These are phyloP conservation scores for Margaritispora aquatica DNA, from an alignment of 495 filamentous ascomycete genomes.

Conservation along the genomic window DNA sequence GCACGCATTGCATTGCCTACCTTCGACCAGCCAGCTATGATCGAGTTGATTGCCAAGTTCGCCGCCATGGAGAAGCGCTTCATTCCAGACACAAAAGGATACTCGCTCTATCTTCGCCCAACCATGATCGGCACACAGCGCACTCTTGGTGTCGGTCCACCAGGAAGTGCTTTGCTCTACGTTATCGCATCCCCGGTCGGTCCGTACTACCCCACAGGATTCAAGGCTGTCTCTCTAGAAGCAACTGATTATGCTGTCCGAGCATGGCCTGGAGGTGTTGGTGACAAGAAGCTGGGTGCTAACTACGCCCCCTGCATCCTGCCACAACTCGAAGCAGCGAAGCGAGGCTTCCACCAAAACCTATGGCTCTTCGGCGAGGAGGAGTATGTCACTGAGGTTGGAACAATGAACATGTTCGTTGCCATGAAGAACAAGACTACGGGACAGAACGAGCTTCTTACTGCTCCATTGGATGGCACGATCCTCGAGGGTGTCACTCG, in stretches of 20 bases:
- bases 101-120: conserved; percentile 89
- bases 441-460: conserved; percentile 83
- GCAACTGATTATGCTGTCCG: conserved; percentile 92
- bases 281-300: conserved; percentile 94
- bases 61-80: conserved; percentile 77
- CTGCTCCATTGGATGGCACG: conserved; percentile 92
- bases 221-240: conserved; percentile 92
- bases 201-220: conserved; percentile 95
- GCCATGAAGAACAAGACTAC: conserved; percentile 74
- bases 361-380: conserved; percentile 95
- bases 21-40: conserved; percentile 64
- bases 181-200: conserved; percentile 96
- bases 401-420: conserved; percentile 96
- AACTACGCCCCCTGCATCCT: conserved; percentile 97
- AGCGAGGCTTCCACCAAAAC: conserved; percentile 92
- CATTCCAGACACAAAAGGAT: conserved; percentile 78
- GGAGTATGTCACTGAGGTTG: conserved; percentile 91
- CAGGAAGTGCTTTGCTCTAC: conserved; percentile 84
- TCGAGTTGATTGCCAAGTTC: conserved; percentile 73
- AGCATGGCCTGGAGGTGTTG: conserved; percentile 95
- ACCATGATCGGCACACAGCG: conserved; percentile 96
- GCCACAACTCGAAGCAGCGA: conserved; percentile 85
- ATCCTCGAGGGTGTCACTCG: conserved; percentile 92
- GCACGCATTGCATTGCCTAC: conserved; percentile 87
- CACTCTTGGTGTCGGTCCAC: conserved; percentile 85